Evolutionary conservation across 2,329 filamentous ascomycete species (phyloP).

Genomic region (Colletotrichum liriopes): DNA sequence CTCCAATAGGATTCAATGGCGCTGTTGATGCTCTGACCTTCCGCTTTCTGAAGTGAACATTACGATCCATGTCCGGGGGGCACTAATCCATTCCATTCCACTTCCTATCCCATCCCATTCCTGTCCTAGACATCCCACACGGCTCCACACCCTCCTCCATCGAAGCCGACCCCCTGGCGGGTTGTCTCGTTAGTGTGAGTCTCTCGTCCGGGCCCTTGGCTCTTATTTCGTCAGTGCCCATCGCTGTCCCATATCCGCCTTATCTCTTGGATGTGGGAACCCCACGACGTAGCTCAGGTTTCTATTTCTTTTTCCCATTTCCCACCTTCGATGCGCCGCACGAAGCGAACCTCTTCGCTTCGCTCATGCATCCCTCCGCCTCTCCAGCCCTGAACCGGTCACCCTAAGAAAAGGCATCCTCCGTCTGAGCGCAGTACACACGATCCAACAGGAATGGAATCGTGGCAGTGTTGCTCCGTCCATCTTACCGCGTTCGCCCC

Average conservation of each 20-base stretch:
- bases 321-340: constrained; percentile 21
- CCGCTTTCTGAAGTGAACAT: constrained; percentile 22
- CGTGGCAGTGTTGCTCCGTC: constrained; percentile 22
- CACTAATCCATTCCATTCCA: constrained; percentile 4
- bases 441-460: constrained; percentile 38
- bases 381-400: neutral
- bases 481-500: constrained; percentile 20
- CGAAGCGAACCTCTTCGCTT: neutral
- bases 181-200: neutral
- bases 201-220: constrained; percentile 34
- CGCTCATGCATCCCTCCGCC: neutral
- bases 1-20: constrained; percentile 38
- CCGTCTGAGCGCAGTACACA: constrained; percentile 7
- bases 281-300: constrained; percentile 28
- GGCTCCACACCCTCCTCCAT: constrained; percentile 12
- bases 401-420: neutral
- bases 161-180: neutral
- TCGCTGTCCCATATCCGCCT: constrained; percentile 38
- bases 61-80: constrained; percentile 7
- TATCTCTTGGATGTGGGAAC: constrained; percentile 35
- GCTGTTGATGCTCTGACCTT: constrained; percentile 36
- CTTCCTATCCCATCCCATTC: constrained; percentile 7
- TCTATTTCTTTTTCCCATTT: constrained; percentile 39
- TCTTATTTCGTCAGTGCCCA: constrained; percentile 38
- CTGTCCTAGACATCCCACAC: neutral